Base-by-base conservation (phyloP, 1,284 basidiomycete genomes). In the Macrocystidia cucumis region DNA sequence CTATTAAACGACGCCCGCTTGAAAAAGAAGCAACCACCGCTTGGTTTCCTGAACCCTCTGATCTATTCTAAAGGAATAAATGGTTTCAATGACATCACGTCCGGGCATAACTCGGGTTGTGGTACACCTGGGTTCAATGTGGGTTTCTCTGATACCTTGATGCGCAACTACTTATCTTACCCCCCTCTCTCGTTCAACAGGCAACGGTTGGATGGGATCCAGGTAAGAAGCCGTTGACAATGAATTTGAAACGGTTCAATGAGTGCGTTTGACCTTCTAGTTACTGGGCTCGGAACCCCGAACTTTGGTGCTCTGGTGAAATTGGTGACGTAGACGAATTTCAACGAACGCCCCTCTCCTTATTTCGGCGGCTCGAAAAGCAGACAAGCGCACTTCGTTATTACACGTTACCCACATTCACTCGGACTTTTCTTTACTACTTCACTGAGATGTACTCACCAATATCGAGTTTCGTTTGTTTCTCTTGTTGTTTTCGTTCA, bases 21-120 rank as follows among this genome's bases (percentile, higher is more conserved):
- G 12, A 53, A 50, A 5, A 49, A 54, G 2, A 62, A 66, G 0
- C 64, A 63, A 42, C 41, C 57, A 9, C 35, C 69, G 9, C 56
- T 78, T 5, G 77, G 76, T 0, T 80, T 78, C 55, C 56, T 80
- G 37, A 80, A 81, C 48, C 77, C 74, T 3, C 62, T 72, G 41
- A 26, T 79, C 13, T 80, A 79, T 44, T 47, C 54, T 13, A 48
- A 35, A 1, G 64, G 63, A 0, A 48, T 52, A 4, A 26, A 44
- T 4, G 61, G 50, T 4, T 61, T 79, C 41, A 73, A 69, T 37
- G 74, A 79, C 42, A 66, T 78, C 37, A 73, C 63, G 1, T 29
- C 39, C 2, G 77, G 75, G 1, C 65, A 65, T 35, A 75, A 73
- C 41, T 65, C 69, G 1, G 75, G 72, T n/a, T 74, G 74, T 46